phyloP scores from a whole-genome alignment of 306 rosid species.

The Vigna hirtella region DNA sequence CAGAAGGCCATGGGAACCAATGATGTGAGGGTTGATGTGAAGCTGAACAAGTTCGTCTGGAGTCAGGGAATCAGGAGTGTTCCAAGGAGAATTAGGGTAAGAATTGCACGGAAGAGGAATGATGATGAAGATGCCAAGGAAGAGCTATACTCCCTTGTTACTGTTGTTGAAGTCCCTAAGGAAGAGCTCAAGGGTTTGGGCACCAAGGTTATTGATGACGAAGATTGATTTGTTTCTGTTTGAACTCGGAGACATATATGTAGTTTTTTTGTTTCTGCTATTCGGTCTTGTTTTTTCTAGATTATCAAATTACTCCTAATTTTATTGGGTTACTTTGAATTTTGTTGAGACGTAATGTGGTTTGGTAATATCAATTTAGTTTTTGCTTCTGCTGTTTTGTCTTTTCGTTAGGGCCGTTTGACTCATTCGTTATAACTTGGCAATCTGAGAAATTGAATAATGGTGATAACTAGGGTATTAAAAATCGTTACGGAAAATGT shows the following conservation, averaged over 20 bases:
- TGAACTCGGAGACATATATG: constrained; percentile 22
- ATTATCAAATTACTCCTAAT: constrained; percentile 17
- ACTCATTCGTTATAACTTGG: neutral
- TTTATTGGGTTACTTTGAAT: constrained; percentile 24
- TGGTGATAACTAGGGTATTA: neutral
- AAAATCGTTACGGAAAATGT: neutral
- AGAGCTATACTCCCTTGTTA: constrained; percentile 89
- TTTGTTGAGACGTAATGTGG: neutral
- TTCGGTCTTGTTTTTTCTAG: constrained; percentile 28
- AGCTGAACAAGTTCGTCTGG: constrained; percentile 90
- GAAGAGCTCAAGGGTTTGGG: constrained; percentile 89
- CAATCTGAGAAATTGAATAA: too few species aligned
- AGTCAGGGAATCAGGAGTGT: constrained; percentile 97
- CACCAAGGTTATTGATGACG: constrained; percentile 90
- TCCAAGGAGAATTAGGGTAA: constrained; percentile 91
- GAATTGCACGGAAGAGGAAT: constrained; percentile 96
- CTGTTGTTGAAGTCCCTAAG: constrained; percentile 82
- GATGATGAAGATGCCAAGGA: constrained; percentile 99
- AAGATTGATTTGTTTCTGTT: constrained; percentile 63
- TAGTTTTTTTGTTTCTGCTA: constrained; percentile 28
- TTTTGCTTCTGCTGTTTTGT: neutral
- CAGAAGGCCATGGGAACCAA: constrained; percentile 91
- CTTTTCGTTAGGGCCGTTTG: neutral
- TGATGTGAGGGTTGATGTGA: constrained; percentile 94
- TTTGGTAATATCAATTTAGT: constrained; percentile 37